Evolutionary conservation across 345 rosid genomes (phyloP), one percentile per base, ranked within the genome.

Genomic region (Reutealis trisperma): DNA sequence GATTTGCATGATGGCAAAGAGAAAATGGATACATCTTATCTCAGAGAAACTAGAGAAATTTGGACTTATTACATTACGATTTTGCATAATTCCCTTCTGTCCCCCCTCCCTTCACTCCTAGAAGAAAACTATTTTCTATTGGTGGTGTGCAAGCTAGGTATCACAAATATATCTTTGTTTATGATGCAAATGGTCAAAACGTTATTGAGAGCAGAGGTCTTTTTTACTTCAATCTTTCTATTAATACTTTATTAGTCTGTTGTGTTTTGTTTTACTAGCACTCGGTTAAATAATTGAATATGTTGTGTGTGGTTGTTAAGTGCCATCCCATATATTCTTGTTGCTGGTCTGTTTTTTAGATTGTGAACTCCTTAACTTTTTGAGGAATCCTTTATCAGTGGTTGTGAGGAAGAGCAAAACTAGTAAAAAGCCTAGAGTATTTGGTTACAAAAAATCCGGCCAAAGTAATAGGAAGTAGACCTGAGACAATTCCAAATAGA

Each of bases 251-350:
- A 27, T n/a, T 0, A 6, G 0, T 6, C 12, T 27, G 7, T 15
- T 37, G 6, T n/a, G 27, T 10, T 52, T 32, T 30, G n/a, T 19
- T 30, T 51, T 51, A 21, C 11, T 45, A 18, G 34, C 24, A 65
- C 55, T 76, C 47, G 32, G n/a, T 14, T 54, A 32, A 74, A 63
- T 32, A 47, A 63, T 49, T 63, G 30, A 13, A 61, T 49, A n/a
- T 32, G 27, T 47, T n/a, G 49, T 32, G 6, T 14, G n/a, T 51
- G 34, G 30, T 32, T 74, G 37, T 63, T 16, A 41, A 66, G 54
- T 55, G 22, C 18, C 24, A 51, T 51, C 4, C 25, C 7, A 24
- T 14, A 32, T 41, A 13, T 67, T 30, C 54, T 66, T 66, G 16
- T 74, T n/a, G 15, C 69, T 63, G 59, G 24, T 74, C 25, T 27